Conservation (phyloP, 139 green algal species). For the Auxenochlorella protothecoides region DNA sequence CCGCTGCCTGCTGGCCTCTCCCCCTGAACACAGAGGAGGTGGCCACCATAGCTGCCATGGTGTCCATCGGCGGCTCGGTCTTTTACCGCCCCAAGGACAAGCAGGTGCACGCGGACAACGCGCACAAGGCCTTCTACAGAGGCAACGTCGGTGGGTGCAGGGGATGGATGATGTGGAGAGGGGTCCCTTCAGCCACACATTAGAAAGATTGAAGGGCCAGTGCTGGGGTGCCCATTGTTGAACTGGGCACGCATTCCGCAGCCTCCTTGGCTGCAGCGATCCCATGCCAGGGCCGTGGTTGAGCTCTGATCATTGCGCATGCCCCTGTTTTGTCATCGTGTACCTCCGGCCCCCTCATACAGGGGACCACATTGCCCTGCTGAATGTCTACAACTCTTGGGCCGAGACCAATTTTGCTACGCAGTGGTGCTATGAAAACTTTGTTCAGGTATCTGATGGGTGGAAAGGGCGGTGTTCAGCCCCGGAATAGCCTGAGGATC, state of each 20-base stretch:
- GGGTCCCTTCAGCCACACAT: too few relatives aligned
- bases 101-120: conserved; percentile 83
- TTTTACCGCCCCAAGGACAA: conserved; percentile 99
- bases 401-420: conserved; percentile 76
- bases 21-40: conserved; percentile 50
- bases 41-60: conserved; percentile 86
- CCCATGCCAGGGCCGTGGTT: too few relatives aligned
- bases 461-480: too few relatives aligned
- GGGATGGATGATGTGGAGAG: not conserved
- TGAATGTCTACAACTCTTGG: conserved; percentile 81
- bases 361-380: conserved; percentile 92
- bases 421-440: conserved; percentile 97
- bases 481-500: too few relatives aligned
- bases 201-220: too few relatives aligned
- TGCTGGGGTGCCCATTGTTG: too few relatives aligned
- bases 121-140: conserved; percentile 76
- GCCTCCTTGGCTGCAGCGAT: too few relatives aligned
- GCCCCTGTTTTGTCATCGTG: too few relatives aligned
- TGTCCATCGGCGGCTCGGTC: conserved; percentile 75
- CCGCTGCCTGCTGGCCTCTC: too few relatives aligned
- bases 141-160: conserved; percentile 41
- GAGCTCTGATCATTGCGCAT: too few relatives aligned
- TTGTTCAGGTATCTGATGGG: conserved; percentile 56
- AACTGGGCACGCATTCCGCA: too few relatives aligned
- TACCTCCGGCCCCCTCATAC: not conserved